Conservation (phyloP, 2,329 filamentous ascomycete species). For the Dothiorella sarmentorum region DNA sequence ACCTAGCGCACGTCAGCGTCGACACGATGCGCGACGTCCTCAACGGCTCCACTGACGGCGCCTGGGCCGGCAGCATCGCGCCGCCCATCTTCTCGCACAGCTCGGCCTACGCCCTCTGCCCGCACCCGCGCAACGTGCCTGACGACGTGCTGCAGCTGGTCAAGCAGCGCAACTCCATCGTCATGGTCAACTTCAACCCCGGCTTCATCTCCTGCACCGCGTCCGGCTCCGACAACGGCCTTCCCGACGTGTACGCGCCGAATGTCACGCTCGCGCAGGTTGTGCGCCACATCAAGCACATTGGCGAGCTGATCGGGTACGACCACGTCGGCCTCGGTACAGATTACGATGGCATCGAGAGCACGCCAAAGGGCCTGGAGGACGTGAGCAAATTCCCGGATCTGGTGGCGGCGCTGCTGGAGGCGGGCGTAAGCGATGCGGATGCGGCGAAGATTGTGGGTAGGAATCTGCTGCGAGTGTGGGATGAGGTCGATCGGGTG, state of each 20-base stretch:
- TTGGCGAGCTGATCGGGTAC: conserved; percentile 79
- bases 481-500: conserved; percentile 73
- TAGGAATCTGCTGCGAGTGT: conserved; percentile 78
- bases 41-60: conserved; percentile 48
- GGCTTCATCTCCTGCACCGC: conserved; percentile 76
- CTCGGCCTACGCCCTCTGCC: conserved; percentile 74
- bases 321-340: conserved; percentile 84
- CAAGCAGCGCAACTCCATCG: conserved; percentile 67
- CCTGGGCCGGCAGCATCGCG: conserved; percentile 70
- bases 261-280: conserved; percentile 76
- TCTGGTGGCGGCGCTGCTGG: conserved; percentile 70
- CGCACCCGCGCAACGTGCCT: conserved; percentile 85
- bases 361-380: conserved; percentile 69
- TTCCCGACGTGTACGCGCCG: conserved; percentile 64
- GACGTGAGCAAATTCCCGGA: conserved; percentile 82
- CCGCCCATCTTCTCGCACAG: conserved; percentile 90
- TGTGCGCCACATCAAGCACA: conserved; percentile 75
- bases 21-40: conserved; percentile 86
- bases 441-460: conserved; percentile 75
- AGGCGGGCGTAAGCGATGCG: conserved; percentile 67
- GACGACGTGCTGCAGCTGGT: conserved; percentile 78
- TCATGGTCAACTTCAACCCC: conserved; percentile 89
- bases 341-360: conserved; percentile 77
- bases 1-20: conserved; percentile 72
- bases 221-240: conserved; percentile 55